Conservation (phyloP, 108 stramenopile genomes). For the Cyclotella sp. region DNA sequence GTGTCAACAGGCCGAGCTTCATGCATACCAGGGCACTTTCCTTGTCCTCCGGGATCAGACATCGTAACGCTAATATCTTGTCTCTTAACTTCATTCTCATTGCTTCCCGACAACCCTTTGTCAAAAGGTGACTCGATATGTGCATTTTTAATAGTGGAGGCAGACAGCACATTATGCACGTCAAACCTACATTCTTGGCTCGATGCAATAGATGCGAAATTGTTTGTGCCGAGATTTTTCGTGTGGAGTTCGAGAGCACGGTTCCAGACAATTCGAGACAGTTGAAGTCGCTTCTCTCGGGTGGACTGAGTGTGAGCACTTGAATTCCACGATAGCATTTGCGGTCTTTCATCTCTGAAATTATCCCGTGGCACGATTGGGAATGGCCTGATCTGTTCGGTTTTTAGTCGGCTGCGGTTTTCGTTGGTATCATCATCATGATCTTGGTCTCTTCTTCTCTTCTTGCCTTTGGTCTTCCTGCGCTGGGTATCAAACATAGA, state of each 20-base stretch:
- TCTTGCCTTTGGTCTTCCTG: background rate
- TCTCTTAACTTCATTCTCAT: too few species aligned
- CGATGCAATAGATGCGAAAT: background rate
- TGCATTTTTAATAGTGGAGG: background rate
- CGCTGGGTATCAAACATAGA: background rate
- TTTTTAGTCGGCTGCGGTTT: background rate
- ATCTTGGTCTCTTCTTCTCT: background rate
- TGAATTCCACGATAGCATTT: conserved; percentile 1
- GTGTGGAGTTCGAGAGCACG: background rate
- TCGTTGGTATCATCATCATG: background rate
- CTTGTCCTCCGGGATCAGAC: too few species aligned
- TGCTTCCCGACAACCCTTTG: too few species aligned
- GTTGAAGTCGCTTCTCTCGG: background rate
- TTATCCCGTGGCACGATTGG: background rate
- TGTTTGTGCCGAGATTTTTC: background rate
- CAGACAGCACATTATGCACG: background rate
- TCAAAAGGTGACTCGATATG: too few species aligned
- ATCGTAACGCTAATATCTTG: too few species aligned
- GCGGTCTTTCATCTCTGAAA: conserved; percentile 4
- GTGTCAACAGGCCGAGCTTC: too few species aligned
- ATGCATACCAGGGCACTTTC: too few species aligned
- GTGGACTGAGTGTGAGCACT: background rate
- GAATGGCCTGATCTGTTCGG: background rate
- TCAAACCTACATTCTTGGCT: background rate
- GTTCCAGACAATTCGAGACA: background rate